Percentiles rank a stretch among this genome's conserved stretches.
These are phyloP conservation scores for Nicotiana obtusifolia DNA, from an alignment of 257 asterid species.

Conservation along the genomic window DNA sequence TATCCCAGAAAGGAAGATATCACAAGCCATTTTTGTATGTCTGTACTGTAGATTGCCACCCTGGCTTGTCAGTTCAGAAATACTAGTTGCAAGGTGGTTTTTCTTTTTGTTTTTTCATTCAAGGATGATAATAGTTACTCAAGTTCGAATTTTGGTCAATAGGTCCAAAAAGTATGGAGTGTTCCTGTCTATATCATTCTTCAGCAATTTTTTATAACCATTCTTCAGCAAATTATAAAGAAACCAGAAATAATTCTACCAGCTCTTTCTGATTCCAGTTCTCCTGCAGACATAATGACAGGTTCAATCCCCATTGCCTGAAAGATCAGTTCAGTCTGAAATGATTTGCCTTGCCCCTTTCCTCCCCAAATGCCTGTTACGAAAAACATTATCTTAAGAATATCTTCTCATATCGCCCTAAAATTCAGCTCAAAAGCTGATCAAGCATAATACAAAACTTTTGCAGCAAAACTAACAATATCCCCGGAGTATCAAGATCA, in stretches of 20 bases:
- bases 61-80: neutral
- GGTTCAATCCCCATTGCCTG: conserved; percentile 88
- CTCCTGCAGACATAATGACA: conserved; percentile 93
- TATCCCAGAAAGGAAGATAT: neutral
- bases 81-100: neutral
- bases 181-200: neutral
- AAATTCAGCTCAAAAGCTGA: neutral
- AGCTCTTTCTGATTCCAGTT: conserved; percentile 93
- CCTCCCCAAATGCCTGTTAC: conserved; percentile 91
- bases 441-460: neutral
- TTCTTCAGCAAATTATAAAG: neutral
- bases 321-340: conserved; percentile 92
- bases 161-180: neutral
- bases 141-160: neutral
- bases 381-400: conserved; percentile 6
- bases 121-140: neutral
- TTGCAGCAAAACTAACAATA: neutral
- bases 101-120: neutral
- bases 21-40: neutral
- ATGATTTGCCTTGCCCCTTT: conserved; percentile 92
- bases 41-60: neutral
- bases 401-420: neutral
- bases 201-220: neutral
- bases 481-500: neutral
- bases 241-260: conserved; percentile 36